Evolutionary conservation across 805 yeast genomes (phyloP), one percentile per base, ranked within the genome.

Genomic region (Saturnispora serradocipensis): DNA sequence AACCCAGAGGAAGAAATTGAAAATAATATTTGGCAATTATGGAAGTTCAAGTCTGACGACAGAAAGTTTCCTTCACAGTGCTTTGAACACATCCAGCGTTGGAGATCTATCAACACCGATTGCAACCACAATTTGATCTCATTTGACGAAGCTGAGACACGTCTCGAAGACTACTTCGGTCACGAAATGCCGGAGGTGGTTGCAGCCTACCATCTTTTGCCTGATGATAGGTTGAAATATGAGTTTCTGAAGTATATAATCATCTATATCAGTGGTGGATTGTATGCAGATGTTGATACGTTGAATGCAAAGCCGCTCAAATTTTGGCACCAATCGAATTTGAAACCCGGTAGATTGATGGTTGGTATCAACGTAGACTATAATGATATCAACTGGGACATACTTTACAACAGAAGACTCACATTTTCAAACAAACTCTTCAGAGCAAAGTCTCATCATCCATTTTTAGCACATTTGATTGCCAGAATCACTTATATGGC

Each of bases 251-350:
- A 81, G 50, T 81, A 80, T 59, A 64, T 79, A 53, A 68, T 78
- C 6, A 57, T 80, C 5, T 78, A 61, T 53, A 71, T 80, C 3
- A 64, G 67, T 45, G 86, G 86, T 45, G 86, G 86, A n/a, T 72
- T 77, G 11, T 81, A 81, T 58, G 75, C 83, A 3, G 85, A 81
- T 60, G 76, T 80, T 35, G 86, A 81, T 60, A 80, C 84, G 0
- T 69, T 67, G 53, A 75, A 81, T 25, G 69, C 75, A 49, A 79
- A 73, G 53, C 82, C 82, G 1, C 49, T 67, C 20, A 61, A 55
- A 54, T 59, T 46, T 51, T 67, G 70, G 70, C 59, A 59, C 48
- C 54, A 59, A 36, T 61, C 68, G 10, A 46, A 43, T 22, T 47
- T 55, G 24, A 55, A 59, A 54, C 54, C 54, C 51, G 13, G 52